A percentile compares a stretch with the other conserved stretches of the same genome.
Evolutionary conservation across 192 early-diverging fungal species (phyloP).

Genomic region (Jimgerdemannia flammicorona): DNA sequence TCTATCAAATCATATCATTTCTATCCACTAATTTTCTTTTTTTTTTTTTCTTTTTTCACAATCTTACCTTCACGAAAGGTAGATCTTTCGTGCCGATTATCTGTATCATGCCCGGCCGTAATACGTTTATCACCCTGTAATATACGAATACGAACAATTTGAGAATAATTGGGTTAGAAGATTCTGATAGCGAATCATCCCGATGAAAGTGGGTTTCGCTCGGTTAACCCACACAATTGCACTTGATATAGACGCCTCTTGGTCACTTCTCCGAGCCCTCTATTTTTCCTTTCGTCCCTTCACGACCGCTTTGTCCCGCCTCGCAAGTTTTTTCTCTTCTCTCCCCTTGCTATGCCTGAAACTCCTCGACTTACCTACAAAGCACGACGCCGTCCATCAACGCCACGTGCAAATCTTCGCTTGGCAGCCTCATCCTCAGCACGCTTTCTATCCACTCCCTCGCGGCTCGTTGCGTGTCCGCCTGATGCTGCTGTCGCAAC

Average conservation of each 20-base stretch:
- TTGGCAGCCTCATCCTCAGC: constrained; percentile 27
- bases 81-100: constrained; percentile 65
- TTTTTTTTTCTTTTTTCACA: background rate
- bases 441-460: background rate
- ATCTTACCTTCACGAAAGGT: constrained; percentile 68
- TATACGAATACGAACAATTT: constrained; percentile 2
- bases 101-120: constrained; percentile 69
- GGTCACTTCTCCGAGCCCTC: too few species aligned
- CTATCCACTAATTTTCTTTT: background rate
- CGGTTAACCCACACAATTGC: background rate
- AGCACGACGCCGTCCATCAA: constrained; percentile 76
- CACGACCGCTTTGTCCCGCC: background rate
- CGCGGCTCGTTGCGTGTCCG: background rate
- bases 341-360: constrained; percentile 3
- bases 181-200: too few species aligned
- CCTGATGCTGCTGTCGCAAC: background rate
- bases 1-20: too few species aligned
- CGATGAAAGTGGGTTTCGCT: background rate
- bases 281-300: too few species aligned
- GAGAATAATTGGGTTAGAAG: background rate
- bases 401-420: constrained; percentile 49
- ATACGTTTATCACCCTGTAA: constrained; percentile 66
- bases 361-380: constrained; percentile 54
- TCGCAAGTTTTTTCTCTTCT: background rate
- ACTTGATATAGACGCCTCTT: too few species aligned